phyloP scores from a whole-genome alignment of 345 rosid species.

The Syzygium jambos region DNA sequence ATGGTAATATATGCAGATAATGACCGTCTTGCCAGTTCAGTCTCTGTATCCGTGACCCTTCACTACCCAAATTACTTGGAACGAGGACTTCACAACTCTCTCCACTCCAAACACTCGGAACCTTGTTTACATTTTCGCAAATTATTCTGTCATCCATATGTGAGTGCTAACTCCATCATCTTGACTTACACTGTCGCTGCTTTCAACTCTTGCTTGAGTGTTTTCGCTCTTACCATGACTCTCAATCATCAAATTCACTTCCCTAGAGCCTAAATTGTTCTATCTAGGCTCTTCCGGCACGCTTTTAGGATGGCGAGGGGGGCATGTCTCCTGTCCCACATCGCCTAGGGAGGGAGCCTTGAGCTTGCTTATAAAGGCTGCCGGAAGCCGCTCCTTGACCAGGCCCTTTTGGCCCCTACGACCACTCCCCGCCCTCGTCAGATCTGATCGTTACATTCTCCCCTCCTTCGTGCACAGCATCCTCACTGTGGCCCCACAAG shows the following conservation, averaged over 20 bases:
- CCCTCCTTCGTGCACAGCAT: no score
- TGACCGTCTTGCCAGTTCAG: background rate
- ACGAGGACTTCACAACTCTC: conserved; percentile 1
- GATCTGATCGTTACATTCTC: no score
- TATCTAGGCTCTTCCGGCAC: no score
- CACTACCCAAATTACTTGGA: background rate
- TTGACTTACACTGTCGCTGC: background rate
- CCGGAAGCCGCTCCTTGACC: no score
- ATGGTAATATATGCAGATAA: background rate
- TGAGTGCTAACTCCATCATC: background rate
- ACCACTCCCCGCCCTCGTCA: no score
- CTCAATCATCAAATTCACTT: conserved; percentile 8
- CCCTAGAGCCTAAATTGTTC: conserved; percentile 11
- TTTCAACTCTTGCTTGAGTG: background rate
- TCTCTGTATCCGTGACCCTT: background rate
- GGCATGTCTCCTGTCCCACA: no score
- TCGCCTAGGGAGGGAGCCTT: no score
- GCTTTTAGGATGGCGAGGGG: no score
- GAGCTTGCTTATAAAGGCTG: no score
- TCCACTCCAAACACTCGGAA: background rate
- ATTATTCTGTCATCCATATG: background rate
- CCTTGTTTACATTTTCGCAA: conserved; percentile 2
- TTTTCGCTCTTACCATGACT: background rate
- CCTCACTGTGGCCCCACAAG: no score
- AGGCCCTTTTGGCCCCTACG: no score